Conservation (phyloP, 176 grass and related monocot genomes). For the bread wheat (Triticum aestivum) region DNA sequence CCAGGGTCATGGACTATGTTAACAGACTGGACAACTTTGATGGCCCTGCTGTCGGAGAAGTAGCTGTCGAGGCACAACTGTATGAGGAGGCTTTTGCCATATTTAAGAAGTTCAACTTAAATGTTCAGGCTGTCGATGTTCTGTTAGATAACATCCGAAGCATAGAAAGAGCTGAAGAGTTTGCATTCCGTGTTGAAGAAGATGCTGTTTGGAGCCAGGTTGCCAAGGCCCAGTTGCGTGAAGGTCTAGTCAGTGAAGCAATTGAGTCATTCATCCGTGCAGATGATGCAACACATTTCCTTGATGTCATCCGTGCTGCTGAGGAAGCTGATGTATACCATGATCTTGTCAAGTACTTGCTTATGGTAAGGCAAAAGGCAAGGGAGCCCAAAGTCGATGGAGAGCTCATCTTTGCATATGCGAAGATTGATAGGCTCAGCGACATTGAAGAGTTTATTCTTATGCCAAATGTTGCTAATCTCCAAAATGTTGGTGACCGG, state of each 20-base stretch:
- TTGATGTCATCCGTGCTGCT: constrained; percentile 81
- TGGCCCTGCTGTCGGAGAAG: constrained; percentile 96
- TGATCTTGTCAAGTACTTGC: constrained; percentile 76
- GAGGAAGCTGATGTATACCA: constrained; percentile 84
- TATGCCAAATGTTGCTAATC: constrained; percentile 98
- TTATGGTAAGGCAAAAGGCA: constrained; percentile 89
- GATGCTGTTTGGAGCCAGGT: constrained; percentile 98
- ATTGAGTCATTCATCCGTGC: constrained; percentile 97
- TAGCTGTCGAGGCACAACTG: constrained; percentile 86
- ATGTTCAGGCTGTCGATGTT: constrained; percentile 93
- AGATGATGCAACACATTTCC: constrained; percentile 86
- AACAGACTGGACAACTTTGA: constrained; percentile 99
- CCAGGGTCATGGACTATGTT: constrained; percentile 93
- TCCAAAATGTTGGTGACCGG: constrained; percentile 91
- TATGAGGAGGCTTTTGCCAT: constrained; percentile 97
- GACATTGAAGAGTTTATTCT: constrained; percentile 98
- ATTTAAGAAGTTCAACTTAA: constrained; percentile 98
- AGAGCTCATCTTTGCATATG: constrained; percentile 96
- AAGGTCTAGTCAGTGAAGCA: constrained; percentile 91
- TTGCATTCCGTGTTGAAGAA: constrained; percentile 92
- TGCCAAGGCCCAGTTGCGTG: constrained; percentile 85
- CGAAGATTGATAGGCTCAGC: constrained; percentile 79
- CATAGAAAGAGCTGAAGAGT: constrained; percentile 95
- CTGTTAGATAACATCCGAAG: constrained; percentile 82
- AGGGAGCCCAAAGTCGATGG: constrained; percentile 81